phyloP scores from a whole-genome alignment of 73 alveolate genomes.

The Paramecium tetraurelia region DNA sequence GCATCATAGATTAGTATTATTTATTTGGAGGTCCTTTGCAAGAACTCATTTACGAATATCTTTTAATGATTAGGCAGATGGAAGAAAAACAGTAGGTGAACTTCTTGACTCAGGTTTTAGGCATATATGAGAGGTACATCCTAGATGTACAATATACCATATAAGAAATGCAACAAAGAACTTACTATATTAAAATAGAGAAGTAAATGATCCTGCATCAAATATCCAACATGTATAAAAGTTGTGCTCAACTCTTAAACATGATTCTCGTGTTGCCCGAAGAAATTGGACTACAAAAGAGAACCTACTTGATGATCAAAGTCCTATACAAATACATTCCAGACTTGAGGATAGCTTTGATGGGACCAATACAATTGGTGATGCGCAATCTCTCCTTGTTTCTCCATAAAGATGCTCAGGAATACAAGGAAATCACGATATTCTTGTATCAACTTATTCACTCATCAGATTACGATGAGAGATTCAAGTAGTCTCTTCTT shows the following conservation, averaged over 20 bases:
- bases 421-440: not conserved
- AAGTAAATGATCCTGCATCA: not conserved
- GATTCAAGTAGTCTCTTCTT: not conserved
- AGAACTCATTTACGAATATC: constrained; percentile 17
- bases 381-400: constrained; percentile 15
- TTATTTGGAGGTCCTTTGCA: not conserved
- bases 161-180: not conserved
- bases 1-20: constrained; percentile 11
- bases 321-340: not conserved
- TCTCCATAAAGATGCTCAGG: not conserved
- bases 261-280: not conserved
- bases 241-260: not conserved
- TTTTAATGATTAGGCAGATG: not conserved
- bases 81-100: not conserved
- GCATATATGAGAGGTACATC: not conserved
- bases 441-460: not conserved
- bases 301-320: not conserved
- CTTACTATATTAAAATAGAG: not conserved
- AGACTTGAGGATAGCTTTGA: not conserved
- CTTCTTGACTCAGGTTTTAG: not conserved
- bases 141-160: not conserved
- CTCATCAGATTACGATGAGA: constrained; percentile 15
- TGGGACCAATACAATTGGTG: not conserved
- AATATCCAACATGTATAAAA: not conserved
- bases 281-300: not conserved